phyloP scores from a whole-genome alignment of 2,329 filamentous ascomycete species.

The Pyrenochaeta sp. region DNA sequence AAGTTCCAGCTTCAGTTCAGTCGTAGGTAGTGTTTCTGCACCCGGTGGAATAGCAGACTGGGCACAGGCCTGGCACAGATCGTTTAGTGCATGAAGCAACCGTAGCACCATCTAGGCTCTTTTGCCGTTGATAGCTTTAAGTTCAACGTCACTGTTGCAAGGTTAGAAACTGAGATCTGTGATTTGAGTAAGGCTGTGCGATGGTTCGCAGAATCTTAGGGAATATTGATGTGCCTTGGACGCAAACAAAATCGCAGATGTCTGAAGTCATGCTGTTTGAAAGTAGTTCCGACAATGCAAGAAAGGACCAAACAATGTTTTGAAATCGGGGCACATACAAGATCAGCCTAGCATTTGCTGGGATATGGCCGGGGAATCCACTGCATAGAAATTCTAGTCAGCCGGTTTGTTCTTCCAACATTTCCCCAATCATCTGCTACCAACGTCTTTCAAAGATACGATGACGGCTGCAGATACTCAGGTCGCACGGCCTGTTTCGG shows the following conservation, averaged over 20 bases:
- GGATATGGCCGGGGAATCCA: slow-evolving; percentile 82
- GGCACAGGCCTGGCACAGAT: slow-evolving; percentile 16
- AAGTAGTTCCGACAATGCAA: too few species aligned
- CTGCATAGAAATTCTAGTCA: slow-evolving; percentile 54
- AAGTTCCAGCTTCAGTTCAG: not conserved
- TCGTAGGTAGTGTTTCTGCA: not conserved
- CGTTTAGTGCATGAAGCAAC: slow-evolving; percentile 10
- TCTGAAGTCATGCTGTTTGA: not conserved
- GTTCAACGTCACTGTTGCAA: slow-evolving; percentile 69
- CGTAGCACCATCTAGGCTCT: slow-evolving; percentile 37
- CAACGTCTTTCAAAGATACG: not conserved
- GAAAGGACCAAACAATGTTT: too few species aligned
- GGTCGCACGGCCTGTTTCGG: slow-evolving; percentile 1
- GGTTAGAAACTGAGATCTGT: slow-evolving; percentile 21
- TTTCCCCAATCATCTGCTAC: slow-evolving; percentile 15
- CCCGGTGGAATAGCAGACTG: slow-evolving; percentile 7
- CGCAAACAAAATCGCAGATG: slow-evolving; percentile 6
- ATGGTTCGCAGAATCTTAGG: too few species aligned
- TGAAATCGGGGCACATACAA: slow-evolving; percentile 71
- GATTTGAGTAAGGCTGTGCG: too few species aligned
- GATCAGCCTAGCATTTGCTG: slow-evolving; percentile 76
- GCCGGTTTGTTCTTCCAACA: slow-evolving; percentile 14
- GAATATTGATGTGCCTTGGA: slow-evolving; percentile 14
- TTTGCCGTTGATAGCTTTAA: slow-evolving; percentile 69
- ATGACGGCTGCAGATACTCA: slow-evolving; percentile 4